Evolutionary conservation across 768 basidiomycete species (phyloP).

Genomic region (Mycena olivaceomarginata): DNA sequence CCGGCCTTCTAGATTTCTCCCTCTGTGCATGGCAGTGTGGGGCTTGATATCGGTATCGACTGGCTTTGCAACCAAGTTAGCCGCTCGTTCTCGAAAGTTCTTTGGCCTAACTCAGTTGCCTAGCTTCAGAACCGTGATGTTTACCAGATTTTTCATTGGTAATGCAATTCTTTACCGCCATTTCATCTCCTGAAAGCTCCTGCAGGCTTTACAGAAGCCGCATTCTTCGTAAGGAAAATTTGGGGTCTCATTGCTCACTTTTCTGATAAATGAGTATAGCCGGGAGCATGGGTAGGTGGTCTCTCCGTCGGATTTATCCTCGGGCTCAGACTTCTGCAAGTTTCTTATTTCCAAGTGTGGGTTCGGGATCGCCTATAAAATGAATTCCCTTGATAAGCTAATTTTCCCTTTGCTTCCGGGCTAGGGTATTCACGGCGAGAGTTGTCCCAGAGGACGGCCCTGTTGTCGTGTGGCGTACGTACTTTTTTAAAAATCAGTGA

Average conservation of each 20-base stretch:
- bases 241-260: background rate
- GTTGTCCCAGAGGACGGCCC: slow-evolving; percentile 80
- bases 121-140: slow-evolving; percentile 79
- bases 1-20: slow-evolving; percentile 78
- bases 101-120: background rate
- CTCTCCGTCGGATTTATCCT: background rate
- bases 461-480: slow-evolving; percentile 78
- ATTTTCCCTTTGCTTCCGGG: no score
- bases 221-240: slow-evolving; percentile 71
- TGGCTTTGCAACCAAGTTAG: slow-evolving; percentile 64
- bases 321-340: slow-evolving; percentile 28
- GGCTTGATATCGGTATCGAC: slow-evolving; percentile 28
- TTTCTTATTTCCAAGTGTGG: slow-evolving; percentile 76
- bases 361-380: no score
- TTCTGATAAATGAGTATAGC: background rate
- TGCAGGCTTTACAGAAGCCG: slow-evolving; percentile 60
- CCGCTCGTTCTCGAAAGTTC: background rate
- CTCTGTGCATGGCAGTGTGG: slow-evolving; percentile 79
- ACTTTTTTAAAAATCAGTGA: background rate
- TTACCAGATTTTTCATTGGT: slow-evolving; percentile 86
- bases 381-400: no score
- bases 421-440: slow-evolving; percentile 79
- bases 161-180: slow-evolving; percentile 62
- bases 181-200: background rate
- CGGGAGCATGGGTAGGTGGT: slow-evolving; percentile 30